Base-by-base conservation (phyloP, 257 asterid species). In the Solanum corneliomulleri region DNA sequence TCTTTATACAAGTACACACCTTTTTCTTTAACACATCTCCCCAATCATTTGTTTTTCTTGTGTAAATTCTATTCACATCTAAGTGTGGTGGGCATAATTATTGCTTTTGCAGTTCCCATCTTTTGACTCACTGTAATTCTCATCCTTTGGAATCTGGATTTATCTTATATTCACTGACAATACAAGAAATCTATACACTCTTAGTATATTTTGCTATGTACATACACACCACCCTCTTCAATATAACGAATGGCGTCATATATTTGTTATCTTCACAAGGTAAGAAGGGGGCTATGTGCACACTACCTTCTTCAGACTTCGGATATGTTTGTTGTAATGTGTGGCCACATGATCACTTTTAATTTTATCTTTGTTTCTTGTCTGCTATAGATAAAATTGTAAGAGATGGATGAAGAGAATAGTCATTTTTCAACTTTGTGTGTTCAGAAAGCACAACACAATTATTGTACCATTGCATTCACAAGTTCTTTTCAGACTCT, bases 401-500 rank as follows among this genome's bases (percentile, higher is more conserved):
- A 80, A 3, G 25, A 80, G 25, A 80, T 80, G 68, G 42, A 78
- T 78, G 56, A 45, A 78, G 66, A 64, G 58, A 39, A 41, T 58
- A 21, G 81, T 74, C 60, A 84, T 74, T 45, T 66, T 75, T 84
- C 12, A 39, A 31, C 31, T 81, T 66, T 69, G 86, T 27, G 86
- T 27, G 56, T 83, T 86, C 44, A 37, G 47, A 76, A 83, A 83
- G 68, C 80, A 83, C 35, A 78, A 60, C 87, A 56, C 87, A 86
- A 88, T 69, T 37, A 76, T 86, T 62, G 56, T 81, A 15, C 56
- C 68, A 82, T 74, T 47, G 85, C 84, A 66, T 85, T 47, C 75
- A 85, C 39, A 86, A 52, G 86, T n/a, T 70, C 80, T 86, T 71
- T 86, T 82, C 52, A 86, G 83, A 58, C 41, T 76, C 84, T 74